Evolutionary conservation across 148 eudicot species (phyloP).

Genomic region (Fagopyrum tataricum): DNA sequence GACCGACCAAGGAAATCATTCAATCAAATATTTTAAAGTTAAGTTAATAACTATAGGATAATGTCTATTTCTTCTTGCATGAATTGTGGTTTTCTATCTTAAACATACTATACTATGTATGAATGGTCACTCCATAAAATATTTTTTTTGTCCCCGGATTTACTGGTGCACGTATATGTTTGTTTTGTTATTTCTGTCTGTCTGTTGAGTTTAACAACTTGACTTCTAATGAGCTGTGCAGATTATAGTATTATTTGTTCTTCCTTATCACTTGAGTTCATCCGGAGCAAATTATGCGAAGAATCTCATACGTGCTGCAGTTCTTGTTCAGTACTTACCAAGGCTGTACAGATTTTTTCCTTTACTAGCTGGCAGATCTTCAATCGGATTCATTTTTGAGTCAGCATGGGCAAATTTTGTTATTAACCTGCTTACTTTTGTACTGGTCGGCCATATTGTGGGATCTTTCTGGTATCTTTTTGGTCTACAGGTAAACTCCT

Average conservation of each 20-base stretch:
- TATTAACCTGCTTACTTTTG: conserved; percentile 67
- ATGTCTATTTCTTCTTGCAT: not conserved
- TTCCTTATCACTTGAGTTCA: conserved; percentile 33
- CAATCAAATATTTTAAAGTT: not conserved
- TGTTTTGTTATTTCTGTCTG: not conserved
- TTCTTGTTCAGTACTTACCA: conserved; percentile 70
- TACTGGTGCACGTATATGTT: not conserved
- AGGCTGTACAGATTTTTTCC: conserved; percentile 61
- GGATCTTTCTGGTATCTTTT: conserved; percentile 88
- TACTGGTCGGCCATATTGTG: conserved; percentile 68
- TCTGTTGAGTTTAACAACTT: not conserved
- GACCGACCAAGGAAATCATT: not conserved
- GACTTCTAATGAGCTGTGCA: conserved; percentile 22
- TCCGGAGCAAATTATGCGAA: conserved; percentile 64
- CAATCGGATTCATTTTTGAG: conserved; percentile 66
- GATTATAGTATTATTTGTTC: conserved; percentile 46
- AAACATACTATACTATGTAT: not conserved
- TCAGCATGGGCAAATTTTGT: conserved; percentile 78
- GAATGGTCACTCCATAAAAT: not conserved
- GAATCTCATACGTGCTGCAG: conserved; percentile 54
- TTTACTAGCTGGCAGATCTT: conserved; percentile 52
- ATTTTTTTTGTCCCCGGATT: not conserved
- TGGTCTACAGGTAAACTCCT: conserved; percentile 55
- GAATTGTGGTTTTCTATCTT: not conserved
- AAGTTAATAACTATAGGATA: not conserved